A percentile compares a stretch with the other conserved stretches of the same genome.
Evolutionary conservation across 2,329 filamentous ascomycete genomes (phyloP).

Genomic region (Diaporthe sp.): DNA sequence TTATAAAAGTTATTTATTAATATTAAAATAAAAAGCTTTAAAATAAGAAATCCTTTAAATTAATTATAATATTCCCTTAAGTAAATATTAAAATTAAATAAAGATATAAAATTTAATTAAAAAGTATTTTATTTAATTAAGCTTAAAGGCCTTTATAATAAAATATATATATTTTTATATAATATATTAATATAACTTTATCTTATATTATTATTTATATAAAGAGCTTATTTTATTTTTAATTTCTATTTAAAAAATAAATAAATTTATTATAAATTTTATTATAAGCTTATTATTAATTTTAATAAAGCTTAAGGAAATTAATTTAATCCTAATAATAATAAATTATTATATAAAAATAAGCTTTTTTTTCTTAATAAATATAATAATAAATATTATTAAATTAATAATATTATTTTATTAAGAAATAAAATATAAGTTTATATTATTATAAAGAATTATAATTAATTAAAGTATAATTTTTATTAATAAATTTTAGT

Average conservation of each 20-base stretch:
- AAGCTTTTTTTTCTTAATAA: not conserved
- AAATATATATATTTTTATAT: not conserved
- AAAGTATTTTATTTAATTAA: not conserved
- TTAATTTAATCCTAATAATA: not conserved
- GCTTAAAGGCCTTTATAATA: not conserved
- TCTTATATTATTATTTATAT: not conserved
- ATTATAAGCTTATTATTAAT: not conserved
- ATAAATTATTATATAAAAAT: not conserved
- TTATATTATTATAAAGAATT: too few relatives aligned
- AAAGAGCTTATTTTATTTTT: not conserved
- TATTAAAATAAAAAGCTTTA: too few relatives aligned
- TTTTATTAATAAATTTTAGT: not conserved
- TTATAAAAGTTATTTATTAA: too few relatives aligned
- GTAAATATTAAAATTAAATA: not conserved
- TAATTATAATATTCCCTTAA: not conserved
- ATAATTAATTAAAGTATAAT: not conserved
- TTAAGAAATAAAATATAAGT: too few relatives aligned
- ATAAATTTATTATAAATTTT: not conserved
- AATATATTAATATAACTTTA: slow-evolving; percentile 4
- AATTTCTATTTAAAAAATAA: not conserved
- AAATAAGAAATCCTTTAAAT: too few relatives aligned
- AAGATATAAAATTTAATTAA: not conserved
- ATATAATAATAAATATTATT: not conserved
- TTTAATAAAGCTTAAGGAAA: not conserved
- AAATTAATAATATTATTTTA: not conserved